Percentiles rank a stretch among this genome's conserved stretches.
These are phyloP conservation scores for Amoebophrya sp. DNA, from an alignment of 169 alveolate species.

Conservation along the genomic window DNA sequence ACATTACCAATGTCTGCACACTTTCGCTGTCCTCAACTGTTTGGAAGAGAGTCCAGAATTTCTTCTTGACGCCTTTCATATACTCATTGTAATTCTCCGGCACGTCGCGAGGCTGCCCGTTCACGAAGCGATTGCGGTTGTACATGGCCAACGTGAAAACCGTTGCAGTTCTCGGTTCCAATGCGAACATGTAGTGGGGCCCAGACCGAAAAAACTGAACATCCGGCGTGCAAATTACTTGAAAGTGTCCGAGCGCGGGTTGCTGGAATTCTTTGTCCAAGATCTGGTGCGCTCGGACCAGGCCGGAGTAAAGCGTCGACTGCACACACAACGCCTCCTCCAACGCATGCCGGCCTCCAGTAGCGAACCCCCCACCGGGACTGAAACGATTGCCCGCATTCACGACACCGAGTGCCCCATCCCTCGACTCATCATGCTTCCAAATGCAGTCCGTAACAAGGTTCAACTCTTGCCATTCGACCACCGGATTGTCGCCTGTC, in stretches of 20 bases:
- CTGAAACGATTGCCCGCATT: not conserved
- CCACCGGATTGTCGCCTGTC: no score
- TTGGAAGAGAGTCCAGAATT: not conserved
- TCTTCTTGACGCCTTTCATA: not conserved
- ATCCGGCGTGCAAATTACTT: not conserved
- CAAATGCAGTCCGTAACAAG: no score
- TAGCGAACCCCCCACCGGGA: not conserved
- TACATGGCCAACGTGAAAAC: not conserved
- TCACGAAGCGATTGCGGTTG: not conserved
- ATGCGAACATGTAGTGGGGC: not conserved
- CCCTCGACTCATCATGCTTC: no score
- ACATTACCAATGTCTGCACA: not conserved
- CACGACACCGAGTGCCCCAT: not conserved
- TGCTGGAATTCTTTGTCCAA: no score
- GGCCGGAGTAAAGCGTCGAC: not conserved
- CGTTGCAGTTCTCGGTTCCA: not conserved
- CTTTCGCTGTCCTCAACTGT: not conserved
- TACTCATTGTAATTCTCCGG: not conserved
- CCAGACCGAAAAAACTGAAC: not conserved
- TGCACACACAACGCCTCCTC: not conserved
- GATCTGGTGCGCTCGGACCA: not conserved
- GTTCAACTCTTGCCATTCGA: no score
- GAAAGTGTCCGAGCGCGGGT: not conserved
- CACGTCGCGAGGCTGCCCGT: not conserved
- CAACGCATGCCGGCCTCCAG: not conserved